Evolutionary conservation across 306 rosid genomes (phyloP).

Genomic region (Oemleria cerasiformis): DNA sequence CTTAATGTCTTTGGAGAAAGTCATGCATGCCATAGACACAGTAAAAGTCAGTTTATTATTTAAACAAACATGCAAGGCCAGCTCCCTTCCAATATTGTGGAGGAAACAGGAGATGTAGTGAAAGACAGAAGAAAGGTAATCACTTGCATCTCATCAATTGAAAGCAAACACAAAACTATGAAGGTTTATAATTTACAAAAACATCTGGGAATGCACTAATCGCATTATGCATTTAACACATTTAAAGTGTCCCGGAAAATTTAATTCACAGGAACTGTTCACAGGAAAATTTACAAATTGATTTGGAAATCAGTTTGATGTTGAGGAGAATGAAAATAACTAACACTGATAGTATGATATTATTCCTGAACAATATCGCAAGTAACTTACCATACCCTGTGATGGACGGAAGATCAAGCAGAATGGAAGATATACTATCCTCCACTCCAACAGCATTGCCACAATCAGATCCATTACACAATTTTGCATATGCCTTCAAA

Average conservation of each 20-base stretch:
- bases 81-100: background rate
- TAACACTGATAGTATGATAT: background rate
- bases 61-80: constrained; percentile 9
- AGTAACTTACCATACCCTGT: constrained; percentile 95
- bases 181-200: background rate
- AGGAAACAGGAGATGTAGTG: background rate
- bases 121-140: background rate
- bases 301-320: background rate
- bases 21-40: constrained; percentile 12
- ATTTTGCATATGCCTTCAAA: constrained; percentile 54
- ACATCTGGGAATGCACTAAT: constrained; percentile 1
- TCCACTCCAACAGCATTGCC: constrained; percentile 73
- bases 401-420: constrained; percentile 84
- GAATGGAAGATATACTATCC: constrained; percentile 74
- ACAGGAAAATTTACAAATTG: background rate
- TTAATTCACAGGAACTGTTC: background rate
- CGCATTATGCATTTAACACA: background rate
- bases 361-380: constrained; percentile 25
- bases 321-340: background rate
- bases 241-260: background rate
- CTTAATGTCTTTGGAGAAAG: constrained; percentile 16
- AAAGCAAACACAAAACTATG: background rate
- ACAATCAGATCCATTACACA: constrained; percentile 73
- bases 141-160: constrained; percentile 1
- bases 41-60: background rate